phyloP scores from a whole-genome alignment of 768 basidiomycete genomes.

The Leccinellum albellum region DNA sequence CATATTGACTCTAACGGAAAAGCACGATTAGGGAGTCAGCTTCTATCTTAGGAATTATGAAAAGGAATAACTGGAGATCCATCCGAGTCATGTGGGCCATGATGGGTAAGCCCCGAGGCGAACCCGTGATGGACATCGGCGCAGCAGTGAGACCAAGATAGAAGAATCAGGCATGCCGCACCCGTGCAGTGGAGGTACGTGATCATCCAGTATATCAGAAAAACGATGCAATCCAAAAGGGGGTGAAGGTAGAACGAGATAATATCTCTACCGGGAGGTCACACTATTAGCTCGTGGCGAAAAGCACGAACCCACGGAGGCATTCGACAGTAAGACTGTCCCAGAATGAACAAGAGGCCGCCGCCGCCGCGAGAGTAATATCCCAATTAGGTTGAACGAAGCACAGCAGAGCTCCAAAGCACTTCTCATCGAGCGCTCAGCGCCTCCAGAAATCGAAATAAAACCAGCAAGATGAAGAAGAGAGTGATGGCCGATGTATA shows the following conservation, averaged over 20 bases:
- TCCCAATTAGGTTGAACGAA: slow-evolving; percentile 7
- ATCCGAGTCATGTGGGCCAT: slow-evolving; percentile 3
- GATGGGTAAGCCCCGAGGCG: slow-evolving; percentile 10
- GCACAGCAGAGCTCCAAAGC: neutral
- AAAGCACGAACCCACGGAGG: slow-evolving; percentile 2
- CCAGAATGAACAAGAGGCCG: slow-evolving; percentile 17
- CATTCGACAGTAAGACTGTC: neutral
- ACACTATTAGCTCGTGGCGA: slow-evolving; percentile 5
- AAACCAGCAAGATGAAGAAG: neutral
- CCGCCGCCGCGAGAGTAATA: slow-evolving; percentile 10
- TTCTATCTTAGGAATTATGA: slow-evolving; percentile 7
- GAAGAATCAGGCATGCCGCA: slow-evolving; percentile 12
- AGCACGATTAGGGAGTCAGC: slow-evolving; percentile 17
- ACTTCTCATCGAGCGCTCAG: slow-evolving; percentile 4
- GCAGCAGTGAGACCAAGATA: slow-evolving; percentile 9
- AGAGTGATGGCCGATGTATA: slow-evolving; percentile 2
- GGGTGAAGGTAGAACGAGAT: slow-evolving; percentile 7
- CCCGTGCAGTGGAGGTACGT: slow-evolving; percentile 7
- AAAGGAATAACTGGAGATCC: slow-evolving; percentile 4
- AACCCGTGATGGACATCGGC: slow-evolving; percentile 8
- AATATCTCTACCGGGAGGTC: slow-evolving; percentile 3
- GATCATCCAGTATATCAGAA: slow-evolving; percentile 9
- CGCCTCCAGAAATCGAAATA: neutral
- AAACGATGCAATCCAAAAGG: slow-evolving; percentile 7
- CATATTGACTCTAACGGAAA: slow-evolving; percentile 67